phyloP scores from a whole-genome alignment of 441 rosid genomes.

The Aleurites moluccanus region DNA sequence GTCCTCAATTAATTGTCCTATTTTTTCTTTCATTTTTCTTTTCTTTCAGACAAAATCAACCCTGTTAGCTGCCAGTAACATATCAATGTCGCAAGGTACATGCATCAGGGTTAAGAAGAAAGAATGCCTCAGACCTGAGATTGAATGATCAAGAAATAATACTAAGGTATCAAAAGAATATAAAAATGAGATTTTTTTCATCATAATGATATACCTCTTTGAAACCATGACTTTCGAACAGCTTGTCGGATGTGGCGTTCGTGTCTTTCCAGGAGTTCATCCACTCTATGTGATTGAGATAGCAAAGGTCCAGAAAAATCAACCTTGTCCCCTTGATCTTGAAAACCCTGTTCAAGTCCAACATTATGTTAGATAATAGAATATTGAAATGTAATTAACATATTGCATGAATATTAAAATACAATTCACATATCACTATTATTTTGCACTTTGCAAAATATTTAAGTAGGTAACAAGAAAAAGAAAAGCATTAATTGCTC shows the following conservation, averaged over 20 bases:
- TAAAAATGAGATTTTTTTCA: not conserved
- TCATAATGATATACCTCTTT: slow-evolving; percentile 59
- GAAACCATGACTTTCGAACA: slow-evolving; percentile 89
- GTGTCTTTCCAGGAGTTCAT: slow-evolving; percentile 74
- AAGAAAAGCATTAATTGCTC: not conserved
- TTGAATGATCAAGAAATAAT: not conserved
- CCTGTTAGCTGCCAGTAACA: not conserved
- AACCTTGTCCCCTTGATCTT: slow-evolving; percentile 60
- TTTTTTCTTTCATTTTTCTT: slow-evolving; percentile 2
- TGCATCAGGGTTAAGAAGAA: not conserved
- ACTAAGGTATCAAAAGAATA: not conserved
- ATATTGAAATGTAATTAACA: not conserved
- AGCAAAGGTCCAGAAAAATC: slow-evolving; percentile 89
- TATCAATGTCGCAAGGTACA: not conserved
- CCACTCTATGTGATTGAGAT: slow-evolving; percentile 70
- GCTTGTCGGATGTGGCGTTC: slow-evolving; percentile 88
- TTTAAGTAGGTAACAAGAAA: not conserved
- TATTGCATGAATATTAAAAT: not conserved
- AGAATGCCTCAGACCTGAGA: not conserved
- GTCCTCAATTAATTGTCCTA: slow-evolving; percentile 11
- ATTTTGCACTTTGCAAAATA: not conserved
- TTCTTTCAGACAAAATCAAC: not conserved
- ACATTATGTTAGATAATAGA: slow-evolving; percentile 23
- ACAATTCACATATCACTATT: not conserved
- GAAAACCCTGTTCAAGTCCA: slow-evolving; percentile 50